Evolutionary conservation across 106 monocot species (phyloP), one percentile per base, ranked within the genome.

Genomic region (Dendrobium nobile): DNA sequence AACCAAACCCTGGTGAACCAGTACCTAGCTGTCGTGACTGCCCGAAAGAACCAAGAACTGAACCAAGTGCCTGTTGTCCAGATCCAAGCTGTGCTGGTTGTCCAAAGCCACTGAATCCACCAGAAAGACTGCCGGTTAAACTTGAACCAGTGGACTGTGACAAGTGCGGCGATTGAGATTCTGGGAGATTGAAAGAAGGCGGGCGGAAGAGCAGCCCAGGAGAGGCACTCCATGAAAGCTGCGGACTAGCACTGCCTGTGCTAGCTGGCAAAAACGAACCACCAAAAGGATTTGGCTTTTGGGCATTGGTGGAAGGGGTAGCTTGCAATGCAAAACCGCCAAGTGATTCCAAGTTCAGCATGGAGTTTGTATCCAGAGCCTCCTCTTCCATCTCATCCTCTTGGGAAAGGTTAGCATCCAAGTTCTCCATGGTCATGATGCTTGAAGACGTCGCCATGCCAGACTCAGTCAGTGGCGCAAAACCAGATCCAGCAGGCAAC

Each of bases 301-400:
- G 84, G 54, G 81, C 56, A 90, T 58, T 87, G 76, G 85, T 43
- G 43, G 87, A 31, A 55, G 85, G 37, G 31, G 80, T 56, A 75
- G 89, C 84, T 55, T 93, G 93, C 80, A 95, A 82, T 0, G 88
- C 89, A 85, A 95, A 90, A 56, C 84, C 86, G 77, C 91, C 87
- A 79, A 95, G 83, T 9, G 84, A 68, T 80, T 86, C 88, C 33
- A 99, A 85, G 74, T 79, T 88, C 58, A 86, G 80, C 4, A 61
- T 13, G 16, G 58, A 54, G 11, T 70, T 72, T 75, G 81, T 75
- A 16, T 91, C 85, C 54, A 93, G 84, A 78, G 87, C 86, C 85
- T 99, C 99, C 83, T 99, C 99, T 82, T 99, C 98, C 99, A 99
- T 99, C 75, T 93, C 95, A 88, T 95, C 99, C 79, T 90, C 94